Evolutionary conservation across 129 eudicot species (phyloP), one percentile per base, ranked within the genome.

Genomic region (Flaveria sonorensis): DNA sequence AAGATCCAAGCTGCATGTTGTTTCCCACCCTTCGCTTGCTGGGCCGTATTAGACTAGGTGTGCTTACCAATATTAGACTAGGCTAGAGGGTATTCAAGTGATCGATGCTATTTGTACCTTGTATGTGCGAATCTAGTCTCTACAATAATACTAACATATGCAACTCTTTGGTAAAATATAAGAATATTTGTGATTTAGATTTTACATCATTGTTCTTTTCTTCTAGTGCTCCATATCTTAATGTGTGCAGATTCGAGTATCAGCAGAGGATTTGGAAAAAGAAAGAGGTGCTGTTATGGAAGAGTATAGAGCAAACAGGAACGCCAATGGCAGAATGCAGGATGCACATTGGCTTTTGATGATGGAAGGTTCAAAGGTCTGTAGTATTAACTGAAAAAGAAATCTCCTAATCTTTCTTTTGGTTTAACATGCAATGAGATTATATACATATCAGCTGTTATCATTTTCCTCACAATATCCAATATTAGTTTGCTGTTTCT

Each of bases 241-340:
- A 40, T 72, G 39, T 10, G 20, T 83, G 66, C 81, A 92, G 98
- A 83, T 93, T 66, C 89, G 98, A 68, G 89, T 85, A 70, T 90
- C 98, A 72, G 77, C 79, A 55, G 86, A 90, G 70, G 98, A 93
- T 83, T 82, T 93, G 77, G 95, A 90, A 68, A 93, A 90, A 75
- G 98, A 93, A 81, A 90, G 96, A 82, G 98, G 98, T 11, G 98
- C 98, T 52, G 98, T 93, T 66, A 79, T 93, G 85, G 98, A 93
- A 84, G 98, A 93, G 87, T 88, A 86, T 60, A 88, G 98, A 79
- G 92, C 84, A 71, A 88, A 66, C 72, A 87, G 98, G 59, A 88
- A 93, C 72, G 98, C 98, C 24, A 88, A 79, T 76, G 98, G 98
- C 10, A 86, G 98, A 81, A 88, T 92, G 96, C 94, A 88, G 77